Conservation (phyloP, 1,139 yeast species). For the Debaryomyces udenii region DNA sequence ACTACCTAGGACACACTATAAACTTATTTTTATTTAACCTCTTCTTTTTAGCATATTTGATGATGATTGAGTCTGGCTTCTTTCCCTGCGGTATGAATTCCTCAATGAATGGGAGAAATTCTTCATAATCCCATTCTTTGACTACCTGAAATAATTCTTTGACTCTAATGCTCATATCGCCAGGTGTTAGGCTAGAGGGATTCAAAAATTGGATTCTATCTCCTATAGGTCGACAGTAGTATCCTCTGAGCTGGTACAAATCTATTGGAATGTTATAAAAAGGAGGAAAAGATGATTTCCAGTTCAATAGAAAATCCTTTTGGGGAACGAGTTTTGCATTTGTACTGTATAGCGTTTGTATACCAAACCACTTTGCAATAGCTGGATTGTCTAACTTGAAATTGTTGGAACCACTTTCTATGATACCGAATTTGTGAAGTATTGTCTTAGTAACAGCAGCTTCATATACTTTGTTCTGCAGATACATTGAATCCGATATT, state of each 20-base stretch:
- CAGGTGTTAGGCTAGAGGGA: constrained; percentile 31
- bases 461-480: constrained; percentile 21
- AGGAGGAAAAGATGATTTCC: constrained; percentile 71
- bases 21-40: constrained; percentile 51
- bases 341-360: constrained; percentile 46
- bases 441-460: constrained; percentile 47
- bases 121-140: constrained; percentile 70
- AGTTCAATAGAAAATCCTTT: constrained; percentile 57
- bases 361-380: constrained; percentile 64
- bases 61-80: constrained; percentile 68
- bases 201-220: constrained; percentile 57
- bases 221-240: constrained; percentile 50
- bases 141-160: constrained; percentile 62
- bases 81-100: constrained; percentile 57
- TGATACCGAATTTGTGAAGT: constrained; percentile 46
- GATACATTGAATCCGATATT: constrained; percentile 22
- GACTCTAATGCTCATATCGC: constrained; percentile 58
- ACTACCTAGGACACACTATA: constrained; percentile 23
- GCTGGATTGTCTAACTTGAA: constrained; percentile 41
- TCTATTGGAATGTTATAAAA: constrained; percentile 62
- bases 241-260: constrained; percentile 54
- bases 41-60: constrained; percentile 76
- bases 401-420: constrained; percentile 12
- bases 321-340: constrained; percentile 30
- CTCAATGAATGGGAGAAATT: constrained; percentile 68